phyloP scores from a whole-genome alignment of 202 grass and related monocot genomes.

The Schoenoplectus triqueter region DNA sequence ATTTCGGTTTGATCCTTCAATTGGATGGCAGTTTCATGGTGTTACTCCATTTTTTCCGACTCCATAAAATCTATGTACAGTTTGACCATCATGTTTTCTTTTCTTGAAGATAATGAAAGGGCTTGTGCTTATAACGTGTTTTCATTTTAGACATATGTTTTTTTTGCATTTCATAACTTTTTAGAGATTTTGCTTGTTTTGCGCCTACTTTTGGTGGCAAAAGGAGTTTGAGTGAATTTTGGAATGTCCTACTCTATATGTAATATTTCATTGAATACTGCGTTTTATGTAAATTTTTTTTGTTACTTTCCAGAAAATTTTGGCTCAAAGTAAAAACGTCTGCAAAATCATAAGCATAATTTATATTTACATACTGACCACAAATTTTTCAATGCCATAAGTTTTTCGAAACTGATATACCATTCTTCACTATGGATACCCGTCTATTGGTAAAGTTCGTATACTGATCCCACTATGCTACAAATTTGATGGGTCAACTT shows the following conservation, averaged over 20 bases:
- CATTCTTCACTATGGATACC: too few relatives aligned
- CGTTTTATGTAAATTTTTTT: background rate
- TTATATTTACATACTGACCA: too few relatives aligned
- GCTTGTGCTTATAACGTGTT: slow-evolving; percentile 21
- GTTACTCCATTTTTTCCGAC: background rate
- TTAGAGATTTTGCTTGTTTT: slow-evolving; percentile 1
- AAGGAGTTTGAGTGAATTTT: background rate
- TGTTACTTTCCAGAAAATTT: background rate
- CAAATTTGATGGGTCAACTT: too few relatives aligned
- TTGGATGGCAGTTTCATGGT: slow-evolving; percentile 3
- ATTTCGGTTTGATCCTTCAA: background rate
- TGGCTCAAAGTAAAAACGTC: background rate
- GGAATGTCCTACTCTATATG: background rate
- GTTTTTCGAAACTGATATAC: too few relatives aligned
- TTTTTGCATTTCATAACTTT: slow-evolving; percentile 8
- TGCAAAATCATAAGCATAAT: background rate
- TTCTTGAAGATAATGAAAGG: background rate
- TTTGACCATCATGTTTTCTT: slow-evolving; percentile 3
- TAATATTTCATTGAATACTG: background rate
- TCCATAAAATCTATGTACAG: background rate
- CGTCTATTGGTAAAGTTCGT: too few relatives aligned
- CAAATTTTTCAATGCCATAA: too few relatives aligned
- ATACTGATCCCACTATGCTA: too few relatives aligned
- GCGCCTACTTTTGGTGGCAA: background rate
- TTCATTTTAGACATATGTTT: background rate